phyloP scores from a whole-genome alignment of 2,329 filamentous ascomycete species.

The Nothophoma quercina region DNA sequence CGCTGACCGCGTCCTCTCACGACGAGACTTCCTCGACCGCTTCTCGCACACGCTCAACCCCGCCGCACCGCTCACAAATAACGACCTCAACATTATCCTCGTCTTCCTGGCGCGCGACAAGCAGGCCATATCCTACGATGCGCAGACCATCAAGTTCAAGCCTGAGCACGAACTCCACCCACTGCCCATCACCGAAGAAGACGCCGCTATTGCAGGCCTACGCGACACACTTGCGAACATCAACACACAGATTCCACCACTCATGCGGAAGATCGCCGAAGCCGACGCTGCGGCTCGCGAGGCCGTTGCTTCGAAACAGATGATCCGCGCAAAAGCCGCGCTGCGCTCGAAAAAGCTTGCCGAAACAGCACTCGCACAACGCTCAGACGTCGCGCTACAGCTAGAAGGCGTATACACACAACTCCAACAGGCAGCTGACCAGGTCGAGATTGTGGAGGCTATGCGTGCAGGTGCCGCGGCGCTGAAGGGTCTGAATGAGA shows the following conservation, averaged over 20 bases:
- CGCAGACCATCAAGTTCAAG: conserved; percentile 80
- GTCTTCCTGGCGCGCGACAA: conserved; percentile 62
- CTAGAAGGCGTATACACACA: conserved; percentile 83
- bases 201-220: conserved; percentile 81
- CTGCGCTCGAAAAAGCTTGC: conserved; percentile 84
- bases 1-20: conserved; percentile 47
- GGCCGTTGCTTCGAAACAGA: conserved; percentile 76
- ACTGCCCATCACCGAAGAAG: conserved; percentile 74
- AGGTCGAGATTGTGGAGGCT: conserved; percentile 81
- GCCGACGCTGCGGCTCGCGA: conserved; percentile 67
- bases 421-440: conserved; percentile 84
- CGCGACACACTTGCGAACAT: conserved; percentile 75
- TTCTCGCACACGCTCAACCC: conserved; percentile 42
- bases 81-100: conserved; percentile 80
- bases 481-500: conserved; percentile 74
- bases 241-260: conserved; percentile 69
- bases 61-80: conserved; percentile 37
- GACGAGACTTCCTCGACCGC: conserved; percentile 43
- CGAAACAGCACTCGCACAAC: conserved; percentile 74
- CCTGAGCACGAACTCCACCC: conserved; percentile 46
- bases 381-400: conserved; percentile 77
- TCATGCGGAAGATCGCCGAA: conserved; percentile 63
- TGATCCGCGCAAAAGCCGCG: conserved; percentile 75
- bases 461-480: conserved; percentile 81
- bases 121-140: conserved; percentile 77